Conservation (phyloP, 352 stramenopile genomes). For the Globisporangium paddicum region DNA sequence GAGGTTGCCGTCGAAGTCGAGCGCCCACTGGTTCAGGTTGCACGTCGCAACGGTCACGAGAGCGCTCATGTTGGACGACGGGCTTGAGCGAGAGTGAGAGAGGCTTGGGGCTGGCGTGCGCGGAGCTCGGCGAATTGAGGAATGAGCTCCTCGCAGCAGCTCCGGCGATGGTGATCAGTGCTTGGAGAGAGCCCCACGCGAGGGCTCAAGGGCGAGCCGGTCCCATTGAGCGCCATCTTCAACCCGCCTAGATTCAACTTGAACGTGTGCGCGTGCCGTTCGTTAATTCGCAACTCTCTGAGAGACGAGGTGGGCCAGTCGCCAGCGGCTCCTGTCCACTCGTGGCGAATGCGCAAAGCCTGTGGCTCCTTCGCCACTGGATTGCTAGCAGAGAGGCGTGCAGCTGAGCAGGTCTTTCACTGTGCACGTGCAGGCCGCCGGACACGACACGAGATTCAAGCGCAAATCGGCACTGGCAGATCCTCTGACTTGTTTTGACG, state of each 20-base stretch:
- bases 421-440: conserved; percentile 1
- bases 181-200: background rate
- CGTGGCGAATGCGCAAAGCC: conserved; percentile 1
- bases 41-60: conserved; percentile 97
- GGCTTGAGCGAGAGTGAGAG: too few relatives aligned
- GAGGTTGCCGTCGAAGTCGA: conserved; percentile 99
- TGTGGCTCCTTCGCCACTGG: background rate
- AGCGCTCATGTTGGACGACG: conserved; percentile 71
- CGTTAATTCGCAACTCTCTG: background rate
- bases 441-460: background rate
- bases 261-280: background rate
- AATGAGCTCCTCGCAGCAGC: conserved; percentile 1
- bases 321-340: conserved; percentile 6
- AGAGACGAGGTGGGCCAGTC: background rate
- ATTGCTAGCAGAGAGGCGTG: background rate
- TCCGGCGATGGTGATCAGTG: background rate
- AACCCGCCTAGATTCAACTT: conserved; percentile 15
- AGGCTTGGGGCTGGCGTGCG: too few relatives aligned
- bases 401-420: background rate
- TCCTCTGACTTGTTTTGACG: conserved; percentile 5
- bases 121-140: conserved; percentile 6
- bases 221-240: conserved; percentile 11
- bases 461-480: background rate
- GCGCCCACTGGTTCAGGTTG: conserved; percentile 98
- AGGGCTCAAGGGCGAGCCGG: background rate